phyloP scores from a whole-genome alignment of 345 rosid species.

The Aethionema arabicum region DNA sequence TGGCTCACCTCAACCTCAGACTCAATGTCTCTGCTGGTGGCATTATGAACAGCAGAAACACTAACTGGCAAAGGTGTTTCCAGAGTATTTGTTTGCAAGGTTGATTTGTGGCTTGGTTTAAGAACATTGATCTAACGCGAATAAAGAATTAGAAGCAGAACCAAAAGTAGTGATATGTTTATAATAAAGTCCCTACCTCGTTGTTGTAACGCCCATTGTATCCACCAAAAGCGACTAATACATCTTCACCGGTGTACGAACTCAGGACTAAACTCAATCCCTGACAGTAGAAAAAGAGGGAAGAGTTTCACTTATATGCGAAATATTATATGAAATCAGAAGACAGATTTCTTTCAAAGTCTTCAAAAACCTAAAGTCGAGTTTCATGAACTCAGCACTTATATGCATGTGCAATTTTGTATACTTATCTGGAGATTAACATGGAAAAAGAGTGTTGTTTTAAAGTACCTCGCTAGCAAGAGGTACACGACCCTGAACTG shows the following conservation, averaged over 20 bases:
- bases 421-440: neutral
- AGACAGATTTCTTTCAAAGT: slow-evolving; percentile 5
- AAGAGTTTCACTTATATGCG: neutral
- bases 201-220: slow-evolving; percentile 93
- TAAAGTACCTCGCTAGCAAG: slow-evolving; percentile 92
- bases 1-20: slow-evolving; percentile 74
- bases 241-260: slow-evolving; percentile 78
- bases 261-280: slow-evolving; percentile 91
- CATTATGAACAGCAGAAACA: slow-evolving; percentile 69
- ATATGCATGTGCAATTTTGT: slow-evolving; percentile 3
- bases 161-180: slow-evolving; percentile 2
- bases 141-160: slow-evolving; percentile 27
- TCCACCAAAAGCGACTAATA: slow-evolving; percentile 92
- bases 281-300: slow-evolving; percentile 40
- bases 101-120: slow-evolving; percentile 92
- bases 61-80: slow-evolving; percentile 67
- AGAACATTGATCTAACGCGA: slow-evolving; percentile 72
- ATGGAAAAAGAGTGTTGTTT: slow-evolving; percentile 2
- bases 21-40: slow-evolving; percentile 77
- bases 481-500: slow-evolving; percentile 88
- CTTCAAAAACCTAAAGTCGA: slow-evolving; percentile 1
- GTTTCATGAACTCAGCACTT: slow-evolving; percentile 21
- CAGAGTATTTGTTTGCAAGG: slow-evolving; percentile 64
- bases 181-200: slow-evolving; percentile 54
- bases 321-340: slow-evolving; percentile 13